Evolutionary conservation across 2,329 filamentous ascomycete genomes (phyloP).

Genomic region (Colletotrichum acutatum): DNA sequence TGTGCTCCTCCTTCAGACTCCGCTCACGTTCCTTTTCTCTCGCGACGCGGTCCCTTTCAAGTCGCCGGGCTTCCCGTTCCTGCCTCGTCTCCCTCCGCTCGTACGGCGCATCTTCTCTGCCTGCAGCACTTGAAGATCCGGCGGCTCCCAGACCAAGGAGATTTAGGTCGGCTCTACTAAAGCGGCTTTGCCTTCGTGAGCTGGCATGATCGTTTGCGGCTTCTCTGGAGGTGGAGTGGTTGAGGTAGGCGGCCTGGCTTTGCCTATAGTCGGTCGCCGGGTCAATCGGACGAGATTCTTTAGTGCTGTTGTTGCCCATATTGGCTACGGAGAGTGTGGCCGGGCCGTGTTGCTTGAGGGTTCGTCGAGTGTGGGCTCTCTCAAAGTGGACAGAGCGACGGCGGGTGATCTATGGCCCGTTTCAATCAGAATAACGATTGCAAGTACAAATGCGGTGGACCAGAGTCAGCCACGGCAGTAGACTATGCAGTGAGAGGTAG

Average conservation of each 20-base stretch:
- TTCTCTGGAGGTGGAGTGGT: slow-evolving; percentile 17
- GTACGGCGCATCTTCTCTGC: slow-evolving; percentile 56
- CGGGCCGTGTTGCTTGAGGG: neutral
- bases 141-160: slow-evolving; percentile 56
- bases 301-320: slow-evolving; percentile 55
- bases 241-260: slow-evolving; percentile 27
- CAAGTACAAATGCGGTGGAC: neutral
- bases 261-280: slow-evolving; percentile 30
- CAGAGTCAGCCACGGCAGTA: neutral
- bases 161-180: slow-evolving; percentile 58
- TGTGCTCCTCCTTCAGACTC: slow-evolving; percentile 90
- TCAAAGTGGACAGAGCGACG: neutral
- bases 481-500: neutral
- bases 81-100: slow-evolving; percentile 87
- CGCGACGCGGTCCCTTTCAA: slow-evolving; percentile 82
- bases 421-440: neutral
- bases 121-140: slow-evolving; percentile 49
- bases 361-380: neutral
- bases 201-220: slow-evolving; percentile 13
- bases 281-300: slow-evolving; percentile 47
- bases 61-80: slow-evolving; percentile 86
- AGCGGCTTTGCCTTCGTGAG: slow-evolving; percentile 35
- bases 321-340: neutral
- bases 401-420: neutral
- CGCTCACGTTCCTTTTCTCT: slow-evolving; percentile 87